Percentiles rank a stretch among this genome's conserved stretches.
phyloP scores from a whole-genome alignment of 1,139 yeast species.

The Komagataea norvegica region DNA sequence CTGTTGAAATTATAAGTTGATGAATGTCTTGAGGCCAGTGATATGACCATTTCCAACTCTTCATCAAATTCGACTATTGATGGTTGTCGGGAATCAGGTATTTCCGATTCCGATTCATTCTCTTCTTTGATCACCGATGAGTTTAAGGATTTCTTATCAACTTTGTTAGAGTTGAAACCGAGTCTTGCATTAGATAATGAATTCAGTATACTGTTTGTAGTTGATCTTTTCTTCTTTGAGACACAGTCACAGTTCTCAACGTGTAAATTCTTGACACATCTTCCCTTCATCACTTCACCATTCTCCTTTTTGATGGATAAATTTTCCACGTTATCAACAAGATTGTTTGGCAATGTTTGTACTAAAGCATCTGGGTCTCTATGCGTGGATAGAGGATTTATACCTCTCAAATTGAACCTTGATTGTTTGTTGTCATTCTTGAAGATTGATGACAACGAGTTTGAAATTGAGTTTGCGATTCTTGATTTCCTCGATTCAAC shows the following conservation, averaged over 20 bases:
- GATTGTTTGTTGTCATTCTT: slow-evolving; percentile 16
- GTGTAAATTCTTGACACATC: slow-evolving; percentile 14
- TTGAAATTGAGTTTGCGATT: slow-evolving; percentile 22
- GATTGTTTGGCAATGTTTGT: slow-evolving; percentile 12
- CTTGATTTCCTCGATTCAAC: slow-evolving; percentile 16
- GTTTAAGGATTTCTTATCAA: slow-evolving; percentile 3
- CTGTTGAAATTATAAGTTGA: slow-evolving; percentile 22
- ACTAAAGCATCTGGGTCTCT: slow-evolving; percentile 17
- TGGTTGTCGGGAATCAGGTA: background rate
- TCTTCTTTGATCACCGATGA: slow-evolving; percentile 12
- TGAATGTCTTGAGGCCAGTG: slow-evolving; percentile 21
- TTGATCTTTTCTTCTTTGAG: slow-evolving; percentile 18
- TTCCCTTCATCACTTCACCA: slow-evolving; percentile 5
- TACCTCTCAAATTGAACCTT: slow-evolving; percentile 22
- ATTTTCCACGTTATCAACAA: slow-evolving; percentile 19
- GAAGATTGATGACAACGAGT: slow-evolving; percentile 22
- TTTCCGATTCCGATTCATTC: slow-evolving; percentile 4
- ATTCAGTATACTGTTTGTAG: slow-evolving; percentile 19
- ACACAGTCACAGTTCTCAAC: slow-evolving; percentile 16
- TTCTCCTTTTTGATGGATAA: slow-evolving; percentile 9
- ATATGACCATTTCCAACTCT: slow-evolving; percentile 20
- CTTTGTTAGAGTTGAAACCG: slow-evolving; percentile 16
- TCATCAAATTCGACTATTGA: slow-evolving; percentile 19
- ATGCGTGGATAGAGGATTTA: slow-evolving; percentile 26
- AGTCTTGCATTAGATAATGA: slow-evolving; percentile 23